A percentile compares a stretch with the other conserved stretches of the same genome.
Conservation (phyloP, 805 yeast species). For the Candida chauliodis region DNA sequence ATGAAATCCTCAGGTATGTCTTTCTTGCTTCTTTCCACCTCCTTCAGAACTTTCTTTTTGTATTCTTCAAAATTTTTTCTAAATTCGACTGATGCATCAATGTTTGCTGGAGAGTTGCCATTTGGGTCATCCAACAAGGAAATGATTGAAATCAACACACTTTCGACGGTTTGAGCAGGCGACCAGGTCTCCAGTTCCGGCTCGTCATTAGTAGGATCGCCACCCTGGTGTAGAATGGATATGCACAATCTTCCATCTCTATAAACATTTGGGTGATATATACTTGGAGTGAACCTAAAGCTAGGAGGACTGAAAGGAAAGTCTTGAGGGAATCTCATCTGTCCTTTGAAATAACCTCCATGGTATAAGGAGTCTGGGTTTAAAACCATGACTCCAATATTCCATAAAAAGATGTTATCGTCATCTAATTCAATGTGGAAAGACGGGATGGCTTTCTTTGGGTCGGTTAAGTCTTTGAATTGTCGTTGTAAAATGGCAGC, state of each 20-base stretch:
- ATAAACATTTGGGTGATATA: conserved; percentile 93
- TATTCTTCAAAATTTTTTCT: conserved; percentile 77
- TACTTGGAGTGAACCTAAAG: conserved; percentile 87
- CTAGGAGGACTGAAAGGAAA: conserved; percentile 93
- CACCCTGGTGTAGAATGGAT: conserved; percentile 87
- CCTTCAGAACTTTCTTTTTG: conserved; percentile 69
- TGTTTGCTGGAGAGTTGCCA: conserved; percentile 89
- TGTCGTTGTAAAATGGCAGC: conserved; percentile 89
- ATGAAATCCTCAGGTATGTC: conserved; percentile 85
- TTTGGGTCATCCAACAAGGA: conserved; percentile 93
- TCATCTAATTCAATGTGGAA: conserved; percentile 64
- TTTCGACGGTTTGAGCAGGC: conserved; percentile 89
- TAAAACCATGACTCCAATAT: conserved; percentile 87
- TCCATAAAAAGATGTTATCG: conserved; percentile 64
- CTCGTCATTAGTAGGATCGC: conserved; percentile 86
- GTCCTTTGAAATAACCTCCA: conserved; percentile 93
- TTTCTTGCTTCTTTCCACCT: conserved; percentile 76
- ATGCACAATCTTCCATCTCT: conserved; percentile 91
- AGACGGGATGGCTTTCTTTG: conserved; percentile 63
- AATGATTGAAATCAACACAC: conserved; percentile 84
- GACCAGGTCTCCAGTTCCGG: conserved; percentile 94
- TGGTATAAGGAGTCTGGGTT: conserved; percentile 86
- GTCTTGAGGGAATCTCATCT: conserved; percentile 88
- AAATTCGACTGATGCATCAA: conserved; percentile 91
- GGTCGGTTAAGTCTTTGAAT: conserved; percentile 89